These are phyloP conservation scores for Xenosphaeropsis pyriputrescens DNA, from an alignment of 2,329 filamentous ascomycete species.

Conservation along the genomic window DNA sequence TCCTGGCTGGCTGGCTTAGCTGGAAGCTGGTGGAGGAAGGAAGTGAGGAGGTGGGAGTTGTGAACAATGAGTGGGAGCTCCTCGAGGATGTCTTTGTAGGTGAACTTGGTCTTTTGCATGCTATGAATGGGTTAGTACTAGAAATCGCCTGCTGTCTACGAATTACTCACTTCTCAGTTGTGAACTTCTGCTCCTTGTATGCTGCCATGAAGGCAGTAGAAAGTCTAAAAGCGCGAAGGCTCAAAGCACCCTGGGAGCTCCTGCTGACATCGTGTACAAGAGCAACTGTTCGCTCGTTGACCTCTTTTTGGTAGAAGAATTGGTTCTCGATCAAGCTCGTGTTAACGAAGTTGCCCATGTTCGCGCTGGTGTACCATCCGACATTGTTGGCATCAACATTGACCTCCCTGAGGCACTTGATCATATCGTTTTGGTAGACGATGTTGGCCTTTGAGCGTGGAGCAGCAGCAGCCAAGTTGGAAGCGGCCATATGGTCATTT, in stretches of 20 bases:
- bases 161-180: constrained; percentile 67
- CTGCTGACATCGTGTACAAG: constrained; percentile 92
- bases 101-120: constrained; percentile 85
- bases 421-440: constrained; percentile 90
- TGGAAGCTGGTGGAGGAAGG: constrained; percentile 87
- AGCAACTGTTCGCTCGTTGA: constrained; percentile 74
- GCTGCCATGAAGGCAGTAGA: constrained; percentile 78
- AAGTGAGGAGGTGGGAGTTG: constrained; percentile 94
- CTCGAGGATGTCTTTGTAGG: constrained; percentile 84
- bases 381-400: constrained; percentile 97
- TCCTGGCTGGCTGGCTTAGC: constrained; percentile 47
- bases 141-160: background rate
- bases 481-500: constrained; percentile 48
- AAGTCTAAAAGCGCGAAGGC: constrained; percentile 80
- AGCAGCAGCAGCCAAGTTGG: constrained; percentile 68
- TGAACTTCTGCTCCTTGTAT: constrained; percentile 94
- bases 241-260: constrained; percentile 82
- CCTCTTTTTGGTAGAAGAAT: constrained; percentile 87
- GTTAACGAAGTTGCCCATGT: constrained; percentile 98
- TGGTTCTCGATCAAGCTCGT: constrained; percentile 95
- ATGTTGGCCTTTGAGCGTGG: constrained; percentile 85
- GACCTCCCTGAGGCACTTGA: constrained; percentile 88
- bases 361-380: constrained; percentile 96
- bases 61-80: constrained; percentile 83
- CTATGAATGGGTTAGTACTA: constrained; percentile 26